phyloP scores from a whole-genome alignment of 768 basidiomycete genomes.

The Galerina sulciceps region DNA sequence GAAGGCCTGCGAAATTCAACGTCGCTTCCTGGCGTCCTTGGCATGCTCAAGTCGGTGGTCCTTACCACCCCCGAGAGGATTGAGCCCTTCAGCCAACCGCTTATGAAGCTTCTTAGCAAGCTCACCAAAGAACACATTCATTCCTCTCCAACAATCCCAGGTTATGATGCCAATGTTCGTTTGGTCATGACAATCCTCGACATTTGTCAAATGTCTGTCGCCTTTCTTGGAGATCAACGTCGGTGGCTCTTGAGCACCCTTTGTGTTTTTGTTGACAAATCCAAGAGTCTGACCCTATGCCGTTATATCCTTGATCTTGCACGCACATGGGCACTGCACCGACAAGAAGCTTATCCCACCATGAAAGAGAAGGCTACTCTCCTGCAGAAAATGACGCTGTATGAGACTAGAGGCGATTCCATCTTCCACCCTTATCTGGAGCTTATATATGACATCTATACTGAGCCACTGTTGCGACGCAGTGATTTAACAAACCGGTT shows the following conservation, averaged over 20 bases:
- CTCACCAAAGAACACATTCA: constrained; percentile 88
- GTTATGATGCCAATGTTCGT: constrained; percentile 64
- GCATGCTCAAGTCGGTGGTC: constrained; percentile 88
- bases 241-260: constrained; percentile 79
- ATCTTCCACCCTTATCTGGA: constrained; percentile 86
- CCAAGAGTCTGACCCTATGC: constrained; percentile 78
- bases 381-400: constrained; percentile 85
- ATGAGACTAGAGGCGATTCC: constrained; percentile 77
- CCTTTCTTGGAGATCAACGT: constrained; percentile 85
- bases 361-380: constrained; percentile 95
- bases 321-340: constrained; percentile 87
- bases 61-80: constrained; percentile 81
- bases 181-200: constrained; percentile 81
- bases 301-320: constrained; percentile 85
- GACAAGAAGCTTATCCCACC: constrained; percentile 84
- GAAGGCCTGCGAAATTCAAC: constrained; percentile 80
- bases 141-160: constrained; percentile 48
- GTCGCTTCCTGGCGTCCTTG: constrained; percentile 76
- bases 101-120: constrained; percentile 86
- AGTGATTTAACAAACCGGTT: constrained; percentile 93
- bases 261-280: constrained; percentile 86
- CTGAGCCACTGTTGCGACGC: constrained; percentile 79
- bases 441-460: constrained; percentile 94
- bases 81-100: constrained; percentile 72
- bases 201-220: constrained; percentile 81